A percentile compares a stretch with the other conserved stretches of the same genome.
These are phyloP conservation scores for Cercospora sesami DNA, from an alignment of 2,329 filamentous ascomycete species.

Conservation along the genomic window DNA sequence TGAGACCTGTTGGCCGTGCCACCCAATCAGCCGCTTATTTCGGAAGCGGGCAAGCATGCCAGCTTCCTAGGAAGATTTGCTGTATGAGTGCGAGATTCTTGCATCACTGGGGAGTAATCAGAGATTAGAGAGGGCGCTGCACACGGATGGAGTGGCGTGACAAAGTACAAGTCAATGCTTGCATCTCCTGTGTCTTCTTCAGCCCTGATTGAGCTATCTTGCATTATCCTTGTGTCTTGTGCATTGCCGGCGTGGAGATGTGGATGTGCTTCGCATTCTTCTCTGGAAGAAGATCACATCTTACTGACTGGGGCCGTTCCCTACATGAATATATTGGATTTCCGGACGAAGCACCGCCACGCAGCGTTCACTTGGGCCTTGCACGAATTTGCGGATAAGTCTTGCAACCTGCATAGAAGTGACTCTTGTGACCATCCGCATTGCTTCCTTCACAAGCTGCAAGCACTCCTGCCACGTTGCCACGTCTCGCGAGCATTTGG, in stretches of 20 bases:
- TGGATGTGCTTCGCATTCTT: background rate
- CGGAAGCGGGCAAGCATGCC: conserved; percentile 10
- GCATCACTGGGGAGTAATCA: conserved; percentile 9
- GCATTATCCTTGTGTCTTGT: background rate
- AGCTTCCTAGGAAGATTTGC: background rate
- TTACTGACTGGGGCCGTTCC: background rate
- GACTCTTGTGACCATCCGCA: background rate
- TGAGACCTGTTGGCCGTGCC: background rate
- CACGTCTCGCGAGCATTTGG: background rate
- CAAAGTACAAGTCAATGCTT: background rate
- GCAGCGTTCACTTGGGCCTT: background rate
- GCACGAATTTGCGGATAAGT: too few species aligned
- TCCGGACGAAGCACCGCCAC: background rate
- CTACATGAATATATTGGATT: background rate
- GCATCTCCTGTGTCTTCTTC: background rate
- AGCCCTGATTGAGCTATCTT: background rate
- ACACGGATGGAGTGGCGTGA: background rate
- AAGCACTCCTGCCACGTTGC: background rate
- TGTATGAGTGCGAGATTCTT: conserved; percentile 5
- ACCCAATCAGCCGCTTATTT: background rate
- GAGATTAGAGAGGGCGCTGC: background rate
- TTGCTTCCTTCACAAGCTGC: background rate
- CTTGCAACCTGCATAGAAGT: background rate
- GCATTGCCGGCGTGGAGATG: background rate
- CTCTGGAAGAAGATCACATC: background rate